A percentile compares a stretch with the other conserved stretches of the same genome.
These are phyloP conservation scores for Artemisia argyi DNA, from an alignment of 129 eudicot species.

Conservation along the genomic window DNA sequence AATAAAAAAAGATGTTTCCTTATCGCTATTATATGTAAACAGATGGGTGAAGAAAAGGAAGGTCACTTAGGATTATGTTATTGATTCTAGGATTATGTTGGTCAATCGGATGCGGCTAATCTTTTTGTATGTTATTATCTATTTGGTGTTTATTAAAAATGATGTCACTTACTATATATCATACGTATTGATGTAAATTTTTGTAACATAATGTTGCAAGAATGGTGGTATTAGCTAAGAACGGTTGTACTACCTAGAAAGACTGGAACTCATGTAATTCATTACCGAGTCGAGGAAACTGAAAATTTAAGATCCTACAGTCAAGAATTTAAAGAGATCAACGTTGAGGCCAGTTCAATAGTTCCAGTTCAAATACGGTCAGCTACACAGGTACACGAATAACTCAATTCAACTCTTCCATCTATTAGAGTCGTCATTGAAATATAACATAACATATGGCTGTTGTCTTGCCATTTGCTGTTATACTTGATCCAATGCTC, in stretches of 20 bases:
- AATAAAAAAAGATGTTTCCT: too few relatives aligned
- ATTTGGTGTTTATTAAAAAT: too few relatives aligned
- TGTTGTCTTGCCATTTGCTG: too few relatives aligned
- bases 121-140: constrained; percentile 45
- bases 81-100: too few relatives aligned
- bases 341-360: constrained; percentile 65
- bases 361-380: constrained; percentile 50
- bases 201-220: constrained; percentile 62
- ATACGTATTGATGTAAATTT: too few relatives aligned
- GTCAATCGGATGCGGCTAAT: constrained; percentile 35
- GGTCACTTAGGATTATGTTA: too few relatives aligned
- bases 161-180: too few relatives aligned
- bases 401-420: too few relatives aligned
- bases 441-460: not conserved
- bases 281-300: constrained; percentile 87
- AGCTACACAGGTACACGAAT: constrained; percentile 60
- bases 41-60: too few relatives aligned
- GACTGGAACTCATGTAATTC: constrained; percentile 74
- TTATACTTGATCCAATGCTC: too few relatives aligned
- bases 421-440: too few relatives aligned
- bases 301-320: constrained; percentile 53
- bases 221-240: constrained; percentile 53
- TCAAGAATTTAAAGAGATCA: constrained; percentile 39
- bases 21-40: too few relatives aligned
- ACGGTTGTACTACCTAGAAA: constrained; percentile 19